Percentiles rank a stretch among this genome's conserved stretches.
These are phyloP conservation scores for Pachyrhizus erosus DNA, from an alignment of 306 rosid species.

Conservation along the genomic window DNA sequence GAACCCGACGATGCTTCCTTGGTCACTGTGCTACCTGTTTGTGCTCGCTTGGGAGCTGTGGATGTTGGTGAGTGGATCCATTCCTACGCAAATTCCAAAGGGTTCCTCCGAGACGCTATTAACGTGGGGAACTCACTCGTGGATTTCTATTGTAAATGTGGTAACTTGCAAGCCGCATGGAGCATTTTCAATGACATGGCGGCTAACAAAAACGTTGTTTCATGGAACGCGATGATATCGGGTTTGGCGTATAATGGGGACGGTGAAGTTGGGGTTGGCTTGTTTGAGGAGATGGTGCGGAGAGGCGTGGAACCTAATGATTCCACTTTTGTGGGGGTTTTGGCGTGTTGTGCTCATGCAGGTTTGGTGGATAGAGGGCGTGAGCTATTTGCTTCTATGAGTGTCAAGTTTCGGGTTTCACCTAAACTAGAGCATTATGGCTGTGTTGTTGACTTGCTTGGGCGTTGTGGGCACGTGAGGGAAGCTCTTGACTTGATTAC, in stretches of 20 bases:
- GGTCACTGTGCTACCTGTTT: constrained; percentile 68
- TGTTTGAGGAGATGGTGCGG: constrained; percentile 71
- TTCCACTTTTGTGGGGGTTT: constrained; percentile 70
- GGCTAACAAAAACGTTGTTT: constrained; percentile 62
- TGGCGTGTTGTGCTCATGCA: constrained; percentile 78
- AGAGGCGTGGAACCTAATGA: constrained; percentile 60
- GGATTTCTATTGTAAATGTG: constrained; percentile 82
- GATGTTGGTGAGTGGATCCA: constrained; percentile 74
- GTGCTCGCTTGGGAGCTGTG: constrained; percentile 74
- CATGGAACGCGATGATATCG: constrained; percentile 80
- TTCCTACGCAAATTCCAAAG: constrained; percentile 50
- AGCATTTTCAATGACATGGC: constrained; percentile 58
- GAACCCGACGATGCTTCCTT: constrained; percentile 79
- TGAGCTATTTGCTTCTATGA: constrained; percentile 70
- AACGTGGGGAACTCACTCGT: constrained; percentile 71
- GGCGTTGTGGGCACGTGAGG: constrained; percentile 64
- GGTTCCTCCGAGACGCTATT: constrained; percentile 42
- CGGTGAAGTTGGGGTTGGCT: constrained; percentile 67
- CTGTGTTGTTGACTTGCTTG: constrained; percentile 82
- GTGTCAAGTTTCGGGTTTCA: constrained; percentile 40
- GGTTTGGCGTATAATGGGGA: constrained; percentile 82
- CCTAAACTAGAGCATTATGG: constrained; percentile 87
- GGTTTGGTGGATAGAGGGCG: constrained; percentile 76
- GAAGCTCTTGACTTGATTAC: constrained; percentile 72
- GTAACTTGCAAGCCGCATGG: constrained; percentile 60